Conservation (phyloP, 139 green algal genomes). For the Limnomonas spitsbergensis region DNA sequence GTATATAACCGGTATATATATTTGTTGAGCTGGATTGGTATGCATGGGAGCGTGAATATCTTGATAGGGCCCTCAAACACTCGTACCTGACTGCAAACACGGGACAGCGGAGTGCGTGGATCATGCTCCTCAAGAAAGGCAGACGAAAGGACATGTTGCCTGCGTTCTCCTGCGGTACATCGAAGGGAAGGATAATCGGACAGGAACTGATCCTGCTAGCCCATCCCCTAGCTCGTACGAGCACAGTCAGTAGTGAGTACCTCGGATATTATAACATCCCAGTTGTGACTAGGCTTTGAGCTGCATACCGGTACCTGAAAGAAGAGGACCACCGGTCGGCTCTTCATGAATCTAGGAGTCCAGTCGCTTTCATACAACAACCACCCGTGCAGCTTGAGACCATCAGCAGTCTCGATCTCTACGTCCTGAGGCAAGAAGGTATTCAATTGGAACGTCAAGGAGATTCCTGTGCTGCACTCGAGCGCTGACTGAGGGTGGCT, state of each 20-base stretch:
- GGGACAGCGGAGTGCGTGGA: conserved; percentile 42
- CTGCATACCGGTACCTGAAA: conserved; percentile 52
- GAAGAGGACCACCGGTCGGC: conserved; percentile 70
- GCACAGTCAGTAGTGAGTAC: too few species aligned
- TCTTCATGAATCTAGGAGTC: conserved; percentile 25
- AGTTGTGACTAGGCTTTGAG: background rate
- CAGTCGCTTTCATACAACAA: conserved; percentile 54
- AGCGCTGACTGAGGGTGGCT: too few species aligned
- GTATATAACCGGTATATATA: too few species aligned
- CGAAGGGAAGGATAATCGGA: background rate
- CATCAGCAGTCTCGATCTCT: conserved; percentile 56
- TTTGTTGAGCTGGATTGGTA: too few species aligned
- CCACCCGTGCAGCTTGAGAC: conserved; percentile 76
- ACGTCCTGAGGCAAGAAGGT: conserved; percentile 47
- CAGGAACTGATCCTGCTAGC: background rate
- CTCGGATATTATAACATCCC: too few species aligned
- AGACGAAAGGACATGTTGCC: conserved; percentile 85
- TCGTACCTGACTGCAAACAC: conserved; percentile 65
- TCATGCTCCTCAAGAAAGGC: conserved; percentile 67
- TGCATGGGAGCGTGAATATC: too few species aligned
- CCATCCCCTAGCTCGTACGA: background rate
- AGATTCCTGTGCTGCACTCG: too few species aligned
- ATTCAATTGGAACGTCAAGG: too few species aligned
- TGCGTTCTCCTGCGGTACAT: conserved; percentile 71
- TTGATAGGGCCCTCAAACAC: too few species aligned